These are phyloP conservation scores for Hypoxylon sp. DNA, from an alignment of 2,329 filamentous ascomycete species.

Conservation along the genomic window DNA sequence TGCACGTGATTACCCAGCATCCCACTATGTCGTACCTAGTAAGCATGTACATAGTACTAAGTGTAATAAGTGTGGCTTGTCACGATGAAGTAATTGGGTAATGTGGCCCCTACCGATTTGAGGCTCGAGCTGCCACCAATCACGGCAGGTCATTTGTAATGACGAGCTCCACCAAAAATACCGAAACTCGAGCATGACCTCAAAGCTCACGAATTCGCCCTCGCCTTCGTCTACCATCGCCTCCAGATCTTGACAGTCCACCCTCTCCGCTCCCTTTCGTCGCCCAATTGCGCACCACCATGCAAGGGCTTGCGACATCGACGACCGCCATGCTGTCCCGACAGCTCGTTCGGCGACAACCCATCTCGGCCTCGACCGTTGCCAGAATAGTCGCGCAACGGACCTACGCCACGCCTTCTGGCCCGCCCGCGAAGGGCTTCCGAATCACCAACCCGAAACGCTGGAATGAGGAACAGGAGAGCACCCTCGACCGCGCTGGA, in stretches of 20 bases:
- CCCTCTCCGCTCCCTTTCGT: slow-evolving; percentile 33
- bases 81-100: slow-evolving; percentile 29
- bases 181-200: slow-evolving; percentile 46
- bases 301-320: slow-evolving; percentile 51
- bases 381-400: slow-evolving; percentile 52
- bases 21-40: neutral
- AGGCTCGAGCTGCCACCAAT: slow-evolving; percentile 40
- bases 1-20: slow-evolving; percentile 36
- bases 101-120: slow-evolving; percentile 25
- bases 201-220: slow-evolving; percentile 27
- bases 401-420: slow-evolving; percentile 75
- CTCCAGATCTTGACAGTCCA: slow-evolving; percentile 32
- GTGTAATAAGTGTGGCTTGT: slow-evolving; percentile 21
- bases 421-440: slow-evolving; percentile 84
- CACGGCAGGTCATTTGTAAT: slow-evolving; percentile 46
- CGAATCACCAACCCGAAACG: slow-evolving; percentile 76
- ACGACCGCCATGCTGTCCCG: slow-evolving; percentile 48
- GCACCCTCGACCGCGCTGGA: slow-evolving; percentile 82
- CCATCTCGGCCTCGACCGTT: slow-evolving; percentile 40
- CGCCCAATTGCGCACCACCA: slow-evolving; percentile 45
- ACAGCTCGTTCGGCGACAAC: slow-evolving; percentile 50
- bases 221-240: slow-evolving; percentile 32
- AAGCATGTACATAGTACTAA: neutral
- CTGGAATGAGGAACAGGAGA: slow-evolving; percentile 86
- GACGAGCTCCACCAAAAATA: slow-evolving; percentile 46